phyloP scores from a whole-genome alignment of 768 basidiomycete species.

The Russula sp. region DNA sequence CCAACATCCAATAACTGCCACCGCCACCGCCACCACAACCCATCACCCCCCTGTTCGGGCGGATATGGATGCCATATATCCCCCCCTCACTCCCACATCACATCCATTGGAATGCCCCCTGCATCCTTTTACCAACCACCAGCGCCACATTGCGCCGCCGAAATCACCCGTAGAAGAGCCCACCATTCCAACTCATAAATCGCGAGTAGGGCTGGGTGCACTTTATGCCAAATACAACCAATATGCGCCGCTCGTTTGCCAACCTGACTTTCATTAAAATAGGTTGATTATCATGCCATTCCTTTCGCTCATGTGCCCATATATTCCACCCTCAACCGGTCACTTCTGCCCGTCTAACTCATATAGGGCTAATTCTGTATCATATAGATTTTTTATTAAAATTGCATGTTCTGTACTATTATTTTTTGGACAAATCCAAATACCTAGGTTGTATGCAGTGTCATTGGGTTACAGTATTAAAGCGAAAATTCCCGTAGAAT shows the following conservation, averaged over 20 bases:
- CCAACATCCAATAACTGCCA: too few species aligned
- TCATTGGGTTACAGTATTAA: not conserved
- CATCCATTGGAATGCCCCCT: too few species aligned
- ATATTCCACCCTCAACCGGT: not conserved
- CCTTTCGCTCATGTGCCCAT: conserved; percentile 9
- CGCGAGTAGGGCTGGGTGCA: not conserved
- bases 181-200: not conserved
- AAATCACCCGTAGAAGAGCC: not conserved
- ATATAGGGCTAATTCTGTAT: conserved; percentile 18
- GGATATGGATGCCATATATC: not conserved
- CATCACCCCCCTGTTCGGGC: not conserved
- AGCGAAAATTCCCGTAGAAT: not conserved
- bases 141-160: not conserved
- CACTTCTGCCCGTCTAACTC: not conserved
- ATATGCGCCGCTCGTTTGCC: conserved; percentile 2
- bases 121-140: not conserved
- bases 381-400: conserved; percentile 1
- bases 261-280: conserved; percentile 19
- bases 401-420: conserved; percentile 13
- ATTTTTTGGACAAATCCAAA: not conserved
- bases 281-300: conserved; percentile 14
- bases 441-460: not conserved
- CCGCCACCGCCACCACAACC: not conserved
- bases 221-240: not conserved
- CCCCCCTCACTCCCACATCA: not conserved